Evolutionary conservation across 2,329 filamentous ascomycete species (phyloP).

Genomic region (Fusarium sp.): DNA sequence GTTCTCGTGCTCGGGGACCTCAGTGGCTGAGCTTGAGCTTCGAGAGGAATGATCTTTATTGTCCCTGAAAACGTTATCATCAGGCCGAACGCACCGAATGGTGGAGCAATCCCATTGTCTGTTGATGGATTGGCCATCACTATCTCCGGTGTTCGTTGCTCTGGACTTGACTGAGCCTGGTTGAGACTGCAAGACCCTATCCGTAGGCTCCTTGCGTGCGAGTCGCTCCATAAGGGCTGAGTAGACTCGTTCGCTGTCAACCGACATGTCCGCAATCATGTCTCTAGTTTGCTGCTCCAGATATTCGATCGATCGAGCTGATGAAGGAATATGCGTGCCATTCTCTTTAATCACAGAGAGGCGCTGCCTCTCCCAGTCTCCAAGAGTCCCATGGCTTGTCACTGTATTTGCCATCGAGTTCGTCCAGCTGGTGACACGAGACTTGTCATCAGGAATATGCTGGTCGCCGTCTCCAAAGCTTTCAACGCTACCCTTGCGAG

Average conservation of each 20-base stretch:
- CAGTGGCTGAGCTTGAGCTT: neutral
- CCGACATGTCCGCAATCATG: slow-evolving; percentile 39
- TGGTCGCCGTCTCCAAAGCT: slow-evolving; percentile 54
- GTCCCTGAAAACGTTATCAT: slow-evolving; percentile 47
- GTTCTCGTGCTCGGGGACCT: neutral
- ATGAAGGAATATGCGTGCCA: slow-evolving; percentile 50
- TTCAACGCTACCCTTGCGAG: slow-evolving; percentile 63
- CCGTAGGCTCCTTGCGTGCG: slow-evolving; percentile 46
- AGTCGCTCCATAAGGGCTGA: slow-evolving; percentile 69
- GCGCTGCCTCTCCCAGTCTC: slow-evolving; percentile 61
- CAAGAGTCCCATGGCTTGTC: slow-evolving; percentile 50
- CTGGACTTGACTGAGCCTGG: neutral
- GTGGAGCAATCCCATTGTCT: slow-evolving; percentile 39
- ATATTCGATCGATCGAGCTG: slow-evolving; percentile 41
- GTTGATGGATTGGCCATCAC: neutral
- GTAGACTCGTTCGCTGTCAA: slow-evolving; percentile 68
- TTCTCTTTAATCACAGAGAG: slow-evolving; percentile 72
- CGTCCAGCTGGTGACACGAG: slow-evolving; percentile 77
- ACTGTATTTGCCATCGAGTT: slow-evolving; percentile 68
- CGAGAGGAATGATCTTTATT: neutral
- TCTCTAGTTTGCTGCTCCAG: slow-evolving; percentile 27
- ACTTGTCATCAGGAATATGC: slow-evolving; percentile 59
- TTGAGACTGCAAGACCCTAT: neutral
- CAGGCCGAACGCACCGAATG: slow-evolving; percentile 46
- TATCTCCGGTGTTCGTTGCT: neutral